Percentiles rank a stretch among this genome's conserved stretches.
Conservation (phyloP, 1,284 basidiomycete genomes). For the Marasmius tenuissimus region DNA sequence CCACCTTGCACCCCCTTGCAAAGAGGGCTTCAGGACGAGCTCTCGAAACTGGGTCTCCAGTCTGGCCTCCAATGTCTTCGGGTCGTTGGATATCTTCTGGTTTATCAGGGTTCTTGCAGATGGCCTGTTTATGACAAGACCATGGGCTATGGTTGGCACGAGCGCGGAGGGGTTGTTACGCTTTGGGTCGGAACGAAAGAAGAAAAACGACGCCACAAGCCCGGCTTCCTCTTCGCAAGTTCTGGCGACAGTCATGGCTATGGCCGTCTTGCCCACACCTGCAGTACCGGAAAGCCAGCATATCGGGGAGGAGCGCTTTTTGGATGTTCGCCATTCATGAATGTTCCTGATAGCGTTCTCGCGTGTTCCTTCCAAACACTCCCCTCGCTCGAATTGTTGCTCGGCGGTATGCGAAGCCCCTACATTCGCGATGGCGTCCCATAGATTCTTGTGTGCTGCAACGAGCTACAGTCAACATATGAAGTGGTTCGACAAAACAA, state of each 20-base stretch:
- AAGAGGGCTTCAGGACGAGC: neutral
- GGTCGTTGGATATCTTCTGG: neutral
- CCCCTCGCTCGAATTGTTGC: neutral
- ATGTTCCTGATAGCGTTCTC: conserved; percentile 11
- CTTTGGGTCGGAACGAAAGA: conserved; percentile 11
- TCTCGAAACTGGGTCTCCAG: conserved; percentile 3
- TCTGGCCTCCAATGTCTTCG: neutral
- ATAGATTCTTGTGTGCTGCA: neutral
- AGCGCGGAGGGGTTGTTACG: neutral
- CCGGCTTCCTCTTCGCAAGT: neutral
- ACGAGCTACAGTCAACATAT: too few relatives aligned
- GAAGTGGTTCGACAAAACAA: too few relatives aligned
- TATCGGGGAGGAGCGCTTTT: neutral
- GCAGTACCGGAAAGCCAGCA: conserved; percentile 18
- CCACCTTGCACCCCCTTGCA: too few relatives aligned
- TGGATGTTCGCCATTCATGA: conserved; percentile 6
- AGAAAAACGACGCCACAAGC: conserved; percentile 15
- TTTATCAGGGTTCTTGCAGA: neutral
- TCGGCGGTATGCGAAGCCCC: neutral
- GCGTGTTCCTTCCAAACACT: conserved; percentile 15
- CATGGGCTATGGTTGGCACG: conserved; percentile 2
- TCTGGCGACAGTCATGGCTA: conserved; percentile 18
- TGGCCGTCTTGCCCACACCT: conserved; percentile 18
- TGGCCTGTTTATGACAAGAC: neutral
- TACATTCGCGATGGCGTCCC: too few relatives aligned